Conservation (phyloP, 1,139 yeast genomes). For the Lodderomyces theae region DNA sequence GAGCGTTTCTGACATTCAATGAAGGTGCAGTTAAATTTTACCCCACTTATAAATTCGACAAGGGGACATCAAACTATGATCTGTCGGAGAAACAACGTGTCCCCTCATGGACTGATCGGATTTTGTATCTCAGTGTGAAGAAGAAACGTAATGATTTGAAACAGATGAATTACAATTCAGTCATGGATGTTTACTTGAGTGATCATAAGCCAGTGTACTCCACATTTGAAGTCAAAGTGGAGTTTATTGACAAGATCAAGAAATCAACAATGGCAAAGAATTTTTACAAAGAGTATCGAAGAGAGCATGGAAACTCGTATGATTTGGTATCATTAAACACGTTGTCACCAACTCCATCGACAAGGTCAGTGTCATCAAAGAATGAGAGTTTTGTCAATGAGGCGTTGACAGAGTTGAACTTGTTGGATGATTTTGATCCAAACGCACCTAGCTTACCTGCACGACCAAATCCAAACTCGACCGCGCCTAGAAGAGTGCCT, state of each 20-base stretch:
- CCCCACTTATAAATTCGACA: conserved; percentile 94
- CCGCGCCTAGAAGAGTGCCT: conserved; percentile 36
- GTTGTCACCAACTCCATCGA: conserved; percentile 12
- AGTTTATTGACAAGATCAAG: conserved; percentile 51
- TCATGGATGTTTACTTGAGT: conserved; percentile 58
- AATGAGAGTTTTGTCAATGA: conserved; percentile 23
- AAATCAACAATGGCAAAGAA: conserved; percentile 28
- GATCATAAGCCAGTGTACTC: conserved; percentile 94
- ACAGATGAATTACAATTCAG: conserved; percentile 60
- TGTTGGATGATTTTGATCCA: conserved; percentile 28
- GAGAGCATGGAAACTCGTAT: conserved; percentile 23
- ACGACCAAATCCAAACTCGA: conserved; percentile 16
- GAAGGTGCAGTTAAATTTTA: conserved; percentile 78
- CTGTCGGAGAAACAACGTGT: conserved; percentile 88
- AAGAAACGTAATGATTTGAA: conserved; percentile 47
- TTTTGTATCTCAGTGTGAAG: conserved; percentile 45
- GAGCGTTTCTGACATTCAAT: conserved; percentile 75
- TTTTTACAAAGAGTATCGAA: conserved; percentile 33
- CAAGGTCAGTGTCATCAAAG: conserved; percentile 13
- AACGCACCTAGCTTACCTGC: conserved; percentile 22
- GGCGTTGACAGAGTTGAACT: conserved; percentile 37
- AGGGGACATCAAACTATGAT: conserved; percentile 80
- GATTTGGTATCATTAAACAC: conserved; percentile 11
- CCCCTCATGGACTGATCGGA: conserved; percentile 97
- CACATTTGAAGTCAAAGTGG: conserved; percentile 61